phyloP scores from a whole-genome alignment of 83 land plant species.

The Diphasiastrum complanatum region DNA sequence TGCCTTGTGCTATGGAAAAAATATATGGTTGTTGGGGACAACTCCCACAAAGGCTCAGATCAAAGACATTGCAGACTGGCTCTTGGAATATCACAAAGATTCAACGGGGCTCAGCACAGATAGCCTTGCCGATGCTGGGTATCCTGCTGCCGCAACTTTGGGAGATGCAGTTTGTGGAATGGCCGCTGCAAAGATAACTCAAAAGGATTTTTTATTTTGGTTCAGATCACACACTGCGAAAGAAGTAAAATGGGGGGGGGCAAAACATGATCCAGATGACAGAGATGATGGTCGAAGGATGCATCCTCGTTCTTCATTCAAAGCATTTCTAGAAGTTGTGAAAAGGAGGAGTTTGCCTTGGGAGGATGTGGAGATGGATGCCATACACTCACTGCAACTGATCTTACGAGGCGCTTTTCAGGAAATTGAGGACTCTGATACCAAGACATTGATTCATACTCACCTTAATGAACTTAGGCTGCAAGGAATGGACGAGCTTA shows the following conservation, averaged over 20 bases:
- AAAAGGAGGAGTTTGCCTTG: conserved; percentile 73
- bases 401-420: conserved; percentile 70
- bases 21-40: conserved; percentile 51
- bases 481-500: conserved; percentile 76
- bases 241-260: conserved; percentile 82
- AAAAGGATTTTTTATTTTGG: conserved; percentile 46
- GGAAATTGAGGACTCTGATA: conserved; percentile 48
- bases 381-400: conserved; percentile 83
- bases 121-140: conserved; percentile 18
- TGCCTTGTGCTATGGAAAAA: conserved; percentile 60
- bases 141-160: neutral
- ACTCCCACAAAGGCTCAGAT: conserved; percentile 63
- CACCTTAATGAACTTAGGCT: conserved; percentile 45
- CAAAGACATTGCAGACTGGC: conserved; percentile 61
- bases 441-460: conserved; percentile 50
- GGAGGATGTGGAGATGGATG: conserved; percentile 94
- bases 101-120: conserved; percentile 82
- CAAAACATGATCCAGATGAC: conserved; percentile 79
- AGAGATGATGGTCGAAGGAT: conserved; percentile 78
- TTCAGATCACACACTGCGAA: conserved; percentile 83
- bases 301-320: conserved; percentile 86
- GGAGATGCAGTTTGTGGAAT: conserved; percentile 1
- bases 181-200: neutral
- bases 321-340: conserved; percentile 81
- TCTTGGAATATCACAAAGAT: conserved; percentile 53